phyloP scores from a whole-genome alignment of 495 filamentous ascomycete species.

The Penicillium psychrofluorescens region DNA sequence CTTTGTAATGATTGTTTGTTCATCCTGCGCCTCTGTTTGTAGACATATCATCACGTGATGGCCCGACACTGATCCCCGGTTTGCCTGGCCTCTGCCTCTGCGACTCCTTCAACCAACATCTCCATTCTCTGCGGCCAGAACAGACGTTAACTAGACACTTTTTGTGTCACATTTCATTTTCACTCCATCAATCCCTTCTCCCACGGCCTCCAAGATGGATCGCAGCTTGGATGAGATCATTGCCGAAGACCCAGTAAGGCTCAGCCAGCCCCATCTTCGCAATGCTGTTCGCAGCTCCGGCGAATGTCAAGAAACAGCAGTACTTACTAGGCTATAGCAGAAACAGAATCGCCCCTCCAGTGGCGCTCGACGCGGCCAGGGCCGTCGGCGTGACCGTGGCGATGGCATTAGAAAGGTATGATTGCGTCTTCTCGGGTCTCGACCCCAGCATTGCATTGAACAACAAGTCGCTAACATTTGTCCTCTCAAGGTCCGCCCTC shows the following conservation, averaged over 20 bases:
- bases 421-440: no score
- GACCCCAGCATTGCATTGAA: not conserved
- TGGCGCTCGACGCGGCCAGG: conserved; percentile 48
- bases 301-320: not conserved
- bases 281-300: not conserved
- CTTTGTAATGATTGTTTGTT: conserved; percentile 6
- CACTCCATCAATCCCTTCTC: not conserved
- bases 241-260: conserved; percentile 66
- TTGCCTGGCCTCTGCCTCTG: no score
- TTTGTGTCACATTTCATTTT: not conserved
- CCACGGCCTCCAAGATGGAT: conserved; percentile 51
- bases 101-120: no score
- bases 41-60: no score
- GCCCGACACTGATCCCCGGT: no score
- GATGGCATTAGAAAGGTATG: conserved; percentile 76
- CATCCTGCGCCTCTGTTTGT: no score
- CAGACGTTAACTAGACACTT: not conserved
- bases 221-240: conserved; percentile 82
- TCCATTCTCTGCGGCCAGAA: no score
- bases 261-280: not conserved
- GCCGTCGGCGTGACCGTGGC: conserved; percentile 51
- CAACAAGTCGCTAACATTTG: not conserved
- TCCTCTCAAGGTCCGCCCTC: conserved; percentile 37
- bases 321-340: conserved; percentile 21
- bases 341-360: conserved; percentile 27